These are phyloP conservation scores for Trematosphaeria pertusa DNA, from an alignment of 2,329 filamentous ascomycete species.

Conservation along the genomic window DNA sequence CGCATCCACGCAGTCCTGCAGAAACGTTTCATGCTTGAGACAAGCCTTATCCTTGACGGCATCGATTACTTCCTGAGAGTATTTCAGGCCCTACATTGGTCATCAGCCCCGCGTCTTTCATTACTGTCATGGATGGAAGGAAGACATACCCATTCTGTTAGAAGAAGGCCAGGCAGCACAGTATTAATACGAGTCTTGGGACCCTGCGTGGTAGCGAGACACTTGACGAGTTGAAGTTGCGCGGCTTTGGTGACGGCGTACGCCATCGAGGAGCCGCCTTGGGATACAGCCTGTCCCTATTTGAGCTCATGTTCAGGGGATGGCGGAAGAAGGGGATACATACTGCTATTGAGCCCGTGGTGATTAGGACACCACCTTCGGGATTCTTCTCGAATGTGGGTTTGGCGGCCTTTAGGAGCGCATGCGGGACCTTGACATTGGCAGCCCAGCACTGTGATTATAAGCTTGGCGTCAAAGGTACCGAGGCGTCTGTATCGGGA, in stretches of 20 bases:
- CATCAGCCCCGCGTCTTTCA: too few relatives aligned
- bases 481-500: too few relatives aligned
- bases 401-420: slow-evolving; percentile 63
- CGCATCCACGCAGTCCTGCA: slow-evolving; percentile 63
- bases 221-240: slow-evolving; percentile 70
- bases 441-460: slow-evolving; percentile 62
- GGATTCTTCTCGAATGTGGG: slow-evolving; percentile 67
- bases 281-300: slow-evolving; percentile 52
- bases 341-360: slow-evolving; percentile 69
- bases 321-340: slow-evolving; percentile 25
- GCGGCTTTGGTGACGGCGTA: slow-evolving; percentile 83
- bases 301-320: slow-evolving; percentile 2
- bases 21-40: slow-evolving; percentile 64
- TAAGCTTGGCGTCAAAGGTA: too few relatives aligned
- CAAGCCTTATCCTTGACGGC: slow-evolving; percentile 61
- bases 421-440: slow-evolving; percentile 62
- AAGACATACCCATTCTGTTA: slow-evolving; percentile 59
- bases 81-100: slow-evolving; percentile 58
- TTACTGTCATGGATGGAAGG: too few relatives aligned
- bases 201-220: slow-evolving; percentile 67
- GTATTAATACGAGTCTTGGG: slow-evolving; percentile 70
- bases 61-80: slow-evolving; percentile 64
- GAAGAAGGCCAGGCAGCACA: slow-evolving; percentile 67
- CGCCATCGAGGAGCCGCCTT: slow-evolving; percentile 67
- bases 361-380: slow-evolving; percentile 68